Conservation (phyloP, 441 rosid genomes). For the Croton laevigatus region DNA sequence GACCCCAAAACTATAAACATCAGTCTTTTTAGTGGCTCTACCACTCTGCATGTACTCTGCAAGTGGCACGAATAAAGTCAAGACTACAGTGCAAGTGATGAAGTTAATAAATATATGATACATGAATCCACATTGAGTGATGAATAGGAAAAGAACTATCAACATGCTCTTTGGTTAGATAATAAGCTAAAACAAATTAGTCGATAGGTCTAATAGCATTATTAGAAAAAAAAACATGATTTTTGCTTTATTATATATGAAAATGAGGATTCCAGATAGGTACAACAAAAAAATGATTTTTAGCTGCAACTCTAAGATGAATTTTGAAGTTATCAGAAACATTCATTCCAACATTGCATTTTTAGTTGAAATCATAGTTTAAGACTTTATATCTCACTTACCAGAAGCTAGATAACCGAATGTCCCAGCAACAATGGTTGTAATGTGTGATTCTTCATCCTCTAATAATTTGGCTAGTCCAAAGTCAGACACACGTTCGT, state of each 20-base stretch:
- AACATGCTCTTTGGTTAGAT: background rate
- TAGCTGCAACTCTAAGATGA: background rate
- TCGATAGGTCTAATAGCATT: background rate
- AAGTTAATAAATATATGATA: slow-evolving; percentile 5
- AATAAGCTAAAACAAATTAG: slow-evolving; percentile 8
- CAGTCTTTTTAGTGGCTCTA: slow-evolving; percentile 98
- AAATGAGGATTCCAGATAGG: background rate
- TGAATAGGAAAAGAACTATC: slow-evolving; percentile 8
- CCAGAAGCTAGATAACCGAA: slow-evolving; percentile 99
- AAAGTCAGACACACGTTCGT: slow-evolving; percentile 97
- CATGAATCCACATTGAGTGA: background rate
- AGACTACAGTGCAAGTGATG: slow-evolving; percentile 11
- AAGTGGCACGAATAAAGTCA: slow-evolving; percentile 18
- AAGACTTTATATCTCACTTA: slow-evolving; percentile 32
- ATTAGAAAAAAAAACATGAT: no score
- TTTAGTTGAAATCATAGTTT: slow-evolving; percentile 8
- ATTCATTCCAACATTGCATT: slow-evolving; percentile 5
- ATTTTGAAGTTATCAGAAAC: slow-evolving; percentile 1
- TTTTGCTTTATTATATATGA: no score
- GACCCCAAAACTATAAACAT: slow-evolving; percentile 96
- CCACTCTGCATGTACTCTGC: slow-evolving; percentile 98
- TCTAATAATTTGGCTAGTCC: slow-evolving; percentile 94
- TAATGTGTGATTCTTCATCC: slow-evolving; percentile 98
- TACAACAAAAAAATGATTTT: background rate
- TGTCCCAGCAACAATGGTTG: slow-evolving; percentile 98